Evolutionary conservation across 169 alveolate genomes (phyloP), one percentile per base, ranked within the genome.

Genomic region (Plasmodium blacklocki): DNA sequence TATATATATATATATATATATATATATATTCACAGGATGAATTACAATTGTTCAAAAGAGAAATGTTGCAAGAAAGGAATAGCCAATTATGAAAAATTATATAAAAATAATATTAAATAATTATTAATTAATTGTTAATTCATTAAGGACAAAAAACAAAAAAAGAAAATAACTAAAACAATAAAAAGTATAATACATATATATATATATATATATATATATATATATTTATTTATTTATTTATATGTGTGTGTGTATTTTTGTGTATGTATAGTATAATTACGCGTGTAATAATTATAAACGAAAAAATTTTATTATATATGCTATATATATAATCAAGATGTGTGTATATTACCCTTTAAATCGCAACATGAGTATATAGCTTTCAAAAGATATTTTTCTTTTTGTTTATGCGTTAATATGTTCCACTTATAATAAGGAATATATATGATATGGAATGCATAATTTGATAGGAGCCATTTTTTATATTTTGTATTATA

Each of bases 381-480:
- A 23, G 58, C 21, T 11, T 68, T n/a, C 14, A 67, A 60, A 29
- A 83, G 68, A 45, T 83, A 50, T 56, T 8, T 18, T 50, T 68
- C 91, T 62, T 68, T 23, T 54, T 83, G 85, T 14, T 54, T 19
- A 39, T 68, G 54, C 5, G 26, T 45, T 49, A 83, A 68, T 9
- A 14, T 47, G 47, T 83, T 83, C 91, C 91, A 83, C 26, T 68
- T 6, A 60, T 83, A 83, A 39, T 68, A 83, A 2, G 91, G 72
- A 15, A 83, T 72, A 68, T 59, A 54, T 68, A 83, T 83, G 9
- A 49, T 56, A 14, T 49, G 43, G 23, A 83, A 56, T 14, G 50
- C 15, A 21, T 68, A 29, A 6, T 83, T 67, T 49, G 91, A 62
- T 5, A 70, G 43, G 15, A 83, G 12, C 80, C 80, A 83, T 62